Evolutionary conservation across 2,329 filamentous ascomycete genomes (phyloP), one percentile per base, ranked within the genome.

Genomic region (Aspergillus intermedius): DNA sequence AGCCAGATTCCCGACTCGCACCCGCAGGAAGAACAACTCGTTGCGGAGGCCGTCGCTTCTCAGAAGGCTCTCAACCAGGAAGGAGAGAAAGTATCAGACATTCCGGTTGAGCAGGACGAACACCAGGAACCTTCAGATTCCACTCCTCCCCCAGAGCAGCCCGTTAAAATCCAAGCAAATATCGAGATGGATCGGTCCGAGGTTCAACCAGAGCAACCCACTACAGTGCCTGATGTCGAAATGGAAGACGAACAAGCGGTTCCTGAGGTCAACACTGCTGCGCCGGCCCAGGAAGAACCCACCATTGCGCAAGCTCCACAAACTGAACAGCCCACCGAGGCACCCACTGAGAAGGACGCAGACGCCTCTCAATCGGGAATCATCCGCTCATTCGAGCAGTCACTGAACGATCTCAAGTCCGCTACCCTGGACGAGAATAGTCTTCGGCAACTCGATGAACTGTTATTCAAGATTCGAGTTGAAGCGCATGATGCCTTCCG

Each of bases 381-480:
- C 50, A 72, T 83, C 52, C 66, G 66, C 50, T 72, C 76, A 34
- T 74, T 86, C 40, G 75, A 70, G 52, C 72, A 70, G 17, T 73
- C 86, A 0, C 66, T 93, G 21, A 73, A 75, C 17, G 77, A 82
- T 54, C 73, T 90, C 49, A 78, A 77, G 47, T 71, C 70, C 23
- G 74, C 82, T 19, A 74, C 78, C 13, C 68, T 94, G 39, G 81
- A 81, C 13, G 76, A 80, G 9, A 74, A 79, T 9, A 82, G 88
- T 52, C 80, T 89, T 46, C 77, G 83, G 50, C 77, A 84, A 62
- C 77, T 93, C 55, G 88, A 93, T 61, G 85, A 91, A 62, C 72
- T 88, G 58, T 76, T 93, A 62, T 88, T 91, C 73, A 86, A 91
- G 64, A 81, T 91, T 55, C 84, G 87, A 65, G 77, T 80, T 54